Percentiles rank a stretch among this genome's conserved stretches.
phyloP scores from a whole-genome alignment of 2,329 filamentous ascomycete species.

The Cladophialophora exuberans region DNA sequence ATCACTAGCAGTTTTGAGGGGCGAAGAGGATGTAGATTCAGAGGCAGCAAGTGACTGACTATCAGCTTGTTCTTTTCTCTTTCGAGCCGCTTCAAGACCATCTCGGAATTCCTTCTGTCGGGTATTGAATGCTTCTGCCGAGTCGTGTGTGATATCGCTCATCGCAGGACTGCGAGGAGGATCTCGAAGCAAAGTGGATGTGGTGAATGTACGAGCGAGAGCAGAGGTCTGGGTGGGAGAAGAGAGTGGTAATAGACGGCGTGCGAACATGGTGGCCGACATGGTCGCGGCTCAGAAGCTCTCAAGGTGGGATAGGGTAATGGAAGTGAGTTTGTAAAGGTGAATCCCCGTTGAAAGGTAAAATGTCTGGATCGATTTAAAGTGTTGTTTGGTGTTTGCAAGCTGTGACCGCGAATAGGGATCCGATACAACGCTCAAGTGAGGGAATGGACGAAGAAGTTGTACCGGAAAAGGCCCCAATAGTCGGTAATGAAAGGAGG shows the following conservation, averaged over 20 bases:
- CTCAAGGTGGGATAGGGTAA: neutral
- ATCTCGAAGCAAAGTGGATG: slow-evolving; percentile 48
- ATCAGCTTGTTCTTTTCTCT: slow-evolving; percentile 77
- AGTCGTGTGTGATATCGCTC: slow-evolving; percentile 77
- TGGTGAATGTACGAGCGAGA: slow-evolving; percentile 61
- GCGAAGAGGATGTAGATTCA: slow-evolving; percentile 39
- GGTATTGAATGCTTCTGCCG: slow-evolving; percentile 74
- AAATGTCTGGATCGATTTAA: neutral
- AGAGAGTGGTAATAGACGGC: slow-evolving; percentile 54
- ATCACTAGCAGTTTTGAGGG: slow-evolving; percentile 35
- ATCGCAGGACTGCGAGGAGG: slow-evolving; percentile 70
- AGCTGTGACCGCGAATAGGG: neutral
- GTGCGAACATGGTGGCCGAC: slow-evolving; percentile 44
- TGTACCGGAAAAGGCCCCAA: slow-evolving; percentile 20
- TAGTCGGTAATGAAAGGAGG: slow-evolving; percentile 13
- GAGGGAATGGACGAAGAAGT: slow-evolving; percentile 5
- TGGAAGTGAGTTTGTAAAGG: slow-evolving; percentile 7
- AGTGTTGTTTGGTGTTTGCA: slow-evolving; percentile 2
- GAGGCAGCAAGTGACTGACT: slow-evolving; percentile 68
- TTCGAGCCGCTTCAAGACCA: slow-evolving; percentile 74
- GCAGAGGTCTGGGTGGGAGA: slow-evolving; percentile 51
- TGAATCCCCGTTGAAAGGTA: slow-evolving; percentile 1
- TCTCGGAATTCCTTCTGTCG: slow-evolving; percentile 88
- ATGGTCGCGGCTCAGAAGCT: slow-evolving; percentile 3
- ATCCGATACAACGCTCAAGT: slow-evolving; percentile 9